phyloP scores from a whole-genome alignment of 2,329 filamentous ascomycete species.

The Aureobasidium sp. region DNA sequence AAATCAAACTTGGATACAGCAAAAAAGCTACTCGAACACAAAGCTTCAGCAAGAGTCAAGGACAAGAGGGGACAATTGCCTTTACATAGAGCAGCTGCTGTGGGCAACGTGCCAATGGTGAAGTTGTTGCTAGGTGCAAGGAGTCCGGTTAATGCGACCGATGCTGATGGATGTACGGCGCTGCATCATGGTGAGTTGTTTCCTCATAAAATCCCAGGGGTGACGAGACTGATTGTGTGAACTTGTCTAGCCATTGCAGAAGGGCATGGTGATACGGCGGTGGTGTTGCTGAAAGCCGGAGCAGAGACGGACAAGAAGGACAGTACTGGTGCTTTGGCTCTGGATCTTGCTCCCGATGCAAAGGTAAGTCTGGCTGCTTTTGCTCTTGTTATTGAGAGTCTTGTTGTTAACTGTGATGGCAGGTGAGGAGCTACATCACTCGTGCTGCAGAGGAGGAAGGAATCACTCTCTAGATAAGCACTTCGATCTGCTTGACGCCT shows the following conservation, averaged over 20 bases:
- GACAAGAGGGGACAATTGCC: constrained; percentile 85
- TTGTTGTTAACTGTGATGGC: not conserved
- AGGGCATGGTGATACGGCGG: constrained; percentile 68
- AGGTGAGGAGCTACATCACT: constrained; percentile 56
- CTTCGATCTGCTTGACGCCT: too few relatives aligned
- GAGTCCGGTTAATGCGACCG: constrained; percentile 76
- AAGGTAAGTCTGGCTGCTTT: constrained; percentile 47
- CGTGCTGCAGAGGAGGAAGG: constrained; percentile 76
- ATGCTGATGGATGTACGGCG: constrained; percentile 75
- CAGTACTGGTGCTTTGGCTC: constrained; percentile 56
- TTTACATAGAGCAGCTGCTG: constrained; percentile 82
- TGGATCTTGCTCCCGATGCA: constrained; percentile 77
- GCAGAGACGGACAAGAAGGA: constrained; percentile 75
- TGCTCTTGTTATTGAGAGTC: too few relatives aligned
- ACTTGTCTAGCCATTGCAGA: constrained; percentile 69
- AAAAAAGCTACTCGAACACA: constrained; percentile 63
- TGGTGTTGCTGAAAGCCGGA: constrained; percentile 73
- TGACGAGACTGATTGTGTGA: too few relatives aligned
- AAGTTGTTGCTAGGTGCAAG: constrained; percentile 65
- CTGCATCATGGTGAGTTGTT: too few relatives aligned
- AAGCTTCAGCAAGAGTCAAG: constrained; percentile 69
- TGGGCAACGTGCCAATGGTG: constrained; percentile 81
- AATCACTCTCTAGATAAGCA: constrained; percentile 51
- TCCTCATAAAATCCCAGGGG: too few relatives aligned
- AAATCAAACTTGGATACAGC: constrained; percentile 81